A percentile compares a stretch with the other conserved stretches of the same genome.
Conservation (phyloP, 345 rosid genomes). For the Camelina neglecta region DNA sequence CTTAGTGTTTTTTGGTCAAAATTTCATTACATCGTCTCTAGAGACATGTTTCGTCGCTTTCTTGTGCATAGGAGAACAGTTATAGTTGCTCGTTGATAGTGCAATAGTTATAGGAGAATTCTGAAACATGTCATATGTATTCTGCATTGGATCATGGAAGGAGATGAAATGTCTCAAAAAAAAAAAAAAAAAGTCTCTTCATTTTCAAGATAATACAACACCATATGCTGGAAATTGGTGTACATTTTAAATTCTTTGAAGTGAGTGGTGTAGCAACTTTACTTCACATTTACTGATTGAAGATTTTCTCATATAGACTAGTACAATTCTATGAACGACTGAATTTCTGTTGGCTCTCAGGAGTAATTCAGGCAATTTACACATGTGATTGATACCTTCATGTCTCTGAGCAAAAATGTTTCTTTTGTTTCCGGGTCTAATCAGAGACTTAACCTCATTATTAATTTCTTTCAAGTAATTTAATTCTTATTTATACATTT, state of each 20-base stretch:
- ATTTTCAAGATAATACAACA: background rate
- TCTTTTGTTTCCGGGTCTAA: constrained; percentile 14
- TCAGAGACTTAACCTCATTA: constrained; percentile 25
- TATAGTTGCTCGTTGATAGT: background rate
- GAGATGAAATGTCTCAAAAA: background rate
- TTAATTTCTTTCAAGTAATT: background rate
- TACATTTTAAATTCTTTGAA: background rate
- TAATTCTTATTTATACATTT: too few relatives aligned
- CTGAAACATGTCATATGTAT: background rate
- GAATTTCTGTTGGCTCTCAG: background rate
- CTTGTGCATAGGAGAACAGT: background rate
- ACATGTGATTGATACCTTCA: background rate
- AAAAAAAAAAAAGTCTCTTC: too few relatives aligned
- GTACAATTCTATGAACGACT: constrained; percentile 7
- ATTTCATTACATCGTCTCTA: background rate
- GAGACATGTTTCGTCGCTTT: background rate
- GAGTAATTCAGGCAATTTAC: background rate
- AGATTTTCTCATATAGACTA: background rate
- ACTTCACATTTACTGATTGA: constrained; percentile 5
- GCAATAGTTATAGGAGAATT: background rate
- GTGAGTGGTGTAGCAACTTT: background rate
- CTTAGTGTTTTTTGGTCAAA: background rate
- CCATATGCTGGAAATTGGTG: background rate
- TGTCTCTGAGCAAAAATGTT: constrained; percentile 2
- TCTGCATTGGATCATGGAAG: background rate